Evolutionary conservation across 1,139 yeast genomes (phyloP).

Genomic region (Magnusiomyces clavatus): DNA sequence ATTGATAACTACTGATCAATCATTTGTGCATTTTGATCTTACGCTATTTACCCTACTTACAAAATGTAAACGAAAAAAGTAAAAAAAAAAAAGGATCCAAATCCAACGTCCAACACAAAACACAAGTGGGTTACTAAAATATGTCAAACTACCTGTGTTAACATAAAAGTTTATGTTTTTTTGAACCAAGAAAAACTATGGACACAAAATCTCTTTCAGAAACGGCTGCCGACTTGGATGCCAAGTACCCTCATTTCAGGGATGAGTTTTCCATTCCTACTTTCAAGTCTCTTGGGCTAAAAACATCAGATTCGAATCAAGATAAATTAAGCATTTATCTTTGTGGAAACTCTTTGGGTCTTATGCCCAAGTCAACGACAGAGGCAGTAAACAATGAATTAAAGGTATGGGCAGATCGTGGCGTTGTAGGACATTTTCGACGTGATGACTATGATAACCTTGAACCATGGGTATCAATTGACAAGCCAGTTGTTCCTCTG

Average conservation of each 20-base stretch:
- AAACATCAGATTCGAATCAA: slow-evolving; percentile 11
- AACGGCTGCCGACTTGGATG: slow-evolving; percentile 31
- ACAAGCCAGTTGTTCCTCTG: slow-evolving; percentile 61
- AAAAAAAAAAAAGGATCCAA: neutral
- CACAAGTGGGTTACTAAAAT: too few relatives aligned
- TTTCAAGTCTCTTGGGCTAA: slow-evolving; percentile 42
- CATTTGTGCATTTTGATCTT: too few relatives aligned
- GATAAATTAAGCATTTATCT: slow-evolving; percentile 42
- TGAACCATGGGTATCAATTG: slow-evolving; percentile 74
- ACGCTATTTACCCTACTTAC: neutral
- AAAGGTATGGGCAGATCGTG: slow-evolving; percentile 73
- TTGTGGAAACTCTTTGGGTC: slow-evolving; percentile 87
- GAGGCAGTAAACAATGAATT: slow-evolving; percentile 57
- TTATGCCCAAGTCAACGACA: slow-evolving; percentile 67
- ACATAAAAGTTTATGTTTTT: neutral
- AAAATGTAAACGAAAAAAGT: neutral
- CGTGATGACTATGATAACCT: slow-evolving; percentile 41
- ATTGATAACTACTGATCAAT: too few relatives aligned
- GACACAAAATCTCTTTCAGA: neutral
- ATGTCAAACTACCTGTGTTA: neutral
- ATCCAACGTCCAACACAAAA: too few relatives aligned
- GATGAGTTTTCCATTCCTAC: slow-evolving; percentile 55
- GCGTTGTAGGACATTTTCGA: slow-evolving; percentile 77
- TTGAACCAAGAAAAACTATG: neutral
- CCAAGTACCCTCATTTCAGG: slow-evolving; percentile 33